Evolutionary conservation across 1,139 yeast species (phyloP), one percentile per base, ranked within the genome.

Genomic region (Hansenula lynferdii): DNA sequence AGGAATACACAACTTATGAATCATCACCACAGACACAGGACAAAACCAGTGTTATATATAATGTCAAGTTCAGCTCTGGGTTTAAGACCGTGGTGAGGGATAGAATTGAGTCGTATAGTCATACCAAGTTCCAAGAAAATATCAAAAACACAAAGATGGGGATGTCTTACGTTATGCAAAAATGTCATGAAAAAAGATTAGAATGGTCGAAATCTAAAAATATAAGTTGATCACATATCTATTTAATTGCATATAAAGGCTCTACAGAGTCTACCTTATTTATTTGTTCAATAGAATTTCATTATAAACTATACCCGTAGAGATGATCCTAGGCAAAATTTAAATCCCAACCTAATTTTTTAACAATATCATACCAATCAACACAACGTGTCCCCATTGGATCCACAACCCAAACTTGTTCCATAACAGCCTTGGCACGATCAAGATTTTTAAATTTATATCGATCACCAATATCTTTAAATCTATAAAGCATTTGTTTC

Each of bases 91-190:
- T 87, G 1, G 70, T 89, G 53, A 81, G 77, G 54, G 78, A 78
- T 55, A 70, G 80, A 47, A 85, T 90, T 40, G 97, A 90, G 60
- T 69, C 70, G 34, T 89, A 96, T 96, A 80, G 95, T 34, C 80
- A 77, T 51, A 69, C 69, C 26, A 73, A 74, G 54, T 87, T 90
- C 56, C 69, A 77, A 33, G 80, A 80, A 39, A 85, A 89, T 57
- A 65, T 85, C 46, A 67, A 64, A 41, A 77, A 76, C 48, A 79
- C 92, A 17, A 70, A 87, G 42, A 68, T 75, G 42, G 96, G 96
- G 3, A 74, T 90, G 72, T 68, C 75, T 36, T 77, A 74, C 58
- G 96, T 87, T 18, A 84, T 90, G 89, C 79, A 79, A 50, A 65
- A 65, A 37, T 57, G 73, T 31, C 67, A 72, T 32, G 70, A 67